Evolutionary conservation across 768 basidiomycete species (phyloP), one percentile per base, ranked within the genome.

Genomic region (Suillus cothurnatus): DNA sequence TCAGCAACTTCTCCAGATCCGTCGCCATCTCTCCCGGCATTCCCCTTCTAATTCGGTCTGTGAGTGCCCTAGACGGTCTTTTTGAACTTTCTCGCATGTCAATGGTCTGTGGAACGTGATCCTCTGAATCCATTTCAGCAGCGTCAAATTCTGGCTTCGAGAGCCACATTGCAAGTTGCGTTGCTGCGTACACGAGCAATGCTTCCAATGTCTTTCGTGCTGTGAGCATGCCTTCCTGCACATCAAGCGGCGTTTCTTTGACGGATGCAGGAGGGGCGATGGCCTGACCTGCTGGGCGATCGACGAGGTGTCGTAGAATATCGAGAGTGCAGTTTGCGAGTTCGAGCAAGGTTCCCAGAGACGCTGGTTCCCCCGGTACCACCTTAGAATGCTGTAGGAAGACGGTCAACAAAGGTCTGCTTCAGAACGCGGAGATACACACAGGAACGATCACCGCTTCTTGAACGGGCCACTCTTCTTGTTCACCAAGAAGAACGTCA

Each of bases 301-400:
- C 84, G 47, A 87, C 83, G 38, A 94, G 85, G 62, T 88, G 84
- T 9, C 87, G 83, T 47, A 95, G 80, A 21, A 92, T 82, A 67
- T 95, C 94, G 41, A 92, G 80, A 0, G 90, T 88, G 65, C 87
- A 88, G 63, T 90, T 92, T 2, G 88, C 92, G 5, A 95, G 78
- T 77, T 96, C 94, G n/a, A 95, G 83, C 8, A 97, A 77, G 0
- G 95, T 95, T 21, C 95, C 94, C 61, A 95, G 77, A 0, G 94
- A 95, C 0, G 94, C 87, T 8, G 91, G 88, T 69, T 95, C 94
- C 17, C 88, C 87, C 0, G 91, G 81, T 2, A 94, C 89, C 6
- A 94, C 89, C 70, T 94, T 95, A 5, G 92, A 90, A 72, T 93
- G 92, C 94, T 97, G 61, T 49, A 32, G 26, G 45, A 55, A 64